Conservation (phyloP, 108 stramenopile genomes). For the Pseudonitzschia delicatissima region DNA sequence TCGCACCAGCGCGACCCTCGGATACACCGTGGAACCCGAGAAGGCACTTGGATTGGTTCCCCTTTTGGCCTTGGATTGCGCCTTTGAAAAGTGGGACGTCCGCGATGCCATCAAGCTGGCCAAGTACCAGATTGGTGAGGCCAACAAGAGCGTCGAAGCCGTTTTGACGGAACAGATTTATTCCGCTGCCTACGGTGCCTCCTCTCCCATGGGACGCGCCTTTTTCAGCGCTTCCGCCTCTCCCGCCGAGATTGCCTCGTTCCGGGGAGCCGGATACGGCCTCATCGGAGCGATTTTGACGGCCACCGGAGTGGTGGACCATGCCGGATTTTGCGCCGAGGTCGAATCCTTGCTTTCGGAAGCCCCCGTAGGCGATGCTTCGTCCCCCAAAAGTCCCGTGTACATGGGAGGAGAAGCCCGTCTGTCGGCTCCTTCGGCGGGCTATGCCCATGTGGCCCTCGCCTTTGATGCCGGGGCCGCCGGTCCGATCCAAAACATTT, state of each 20-base stretch:
- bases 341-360: constrained; percentile 56
- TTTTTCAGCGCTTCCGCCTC: constrained; percentile 60
- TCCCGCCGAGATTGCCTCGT: constrained; percentile 53
- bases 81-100: constrained; percentile 89
- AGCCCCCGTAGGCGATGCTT: constrained; percentile 41
- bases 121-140: constrained; percentile 50
- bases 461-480: constrained; percentile 59
- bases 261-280: constrained; percentile 69
- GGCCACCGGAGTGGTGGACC: constrained; percentile 79
- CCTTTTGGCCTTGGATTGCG: constrained; percentile 57
- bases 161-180: constrained; percentile 79
- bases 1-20: constrained; percentile 68
- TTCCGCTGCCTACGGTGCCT: constrained; percentile 80
- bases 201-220: constrained; percentile 76
- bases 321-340: constrained; percentile 74
- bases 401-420: constrained; percentile 84
- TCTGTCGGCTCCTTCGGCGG: constrained; percentile 62
- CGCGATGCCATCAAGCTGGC: constrained; percentile 72
- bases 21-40: constrained; percentile 75
- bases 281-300: constrained; percentile 79
- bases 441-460: constrained; percentile 81
- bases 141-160: constrained; percentile 68
- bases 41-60: constrained; percentile 64
- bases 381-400: constrained; percentile 22
- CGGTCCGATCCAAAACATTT: constrained; percentile 54